A percentile compares a stretch with the other conserved stretches of the same genome.
Evolutionary conservation across 2,329 filamentous ascomycete genomes (phyloP).

Genomic region (Penicillium rolfsii): DNA sequence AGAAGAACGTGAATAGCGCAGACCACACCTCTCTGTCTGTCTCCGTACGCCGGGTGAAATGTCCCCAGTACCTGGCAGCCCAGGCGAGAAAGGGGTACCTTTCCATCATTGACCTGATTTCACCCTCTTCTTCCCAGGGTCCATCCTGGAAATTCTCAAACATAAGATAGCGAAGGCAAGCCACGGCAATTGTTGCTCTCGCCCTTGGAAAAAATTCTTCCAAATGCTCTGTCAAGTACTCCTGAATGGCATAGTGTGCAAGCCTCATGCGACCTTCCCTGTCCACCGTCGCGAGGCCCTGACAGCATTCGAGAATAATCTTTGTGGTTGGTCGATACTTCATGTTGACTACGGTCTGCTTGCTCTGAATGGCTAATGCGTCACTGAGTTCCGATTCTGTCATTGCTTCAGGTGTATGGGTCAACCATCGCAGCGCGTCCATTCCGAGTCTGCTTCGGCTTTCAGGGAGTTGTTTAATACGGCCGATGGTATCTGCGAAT

Average conservation of each 20-base stretch:
- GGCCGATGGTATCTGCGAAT: slow-evolving; percentile 2
- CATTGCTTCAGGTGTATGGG: neutral
- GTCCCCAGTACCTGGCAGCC: neutral
- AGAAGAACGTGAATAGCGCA: neutral
- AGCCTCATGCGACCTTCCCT: slow-evolving; percentile 1
- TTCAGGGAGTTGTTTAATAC: neutral
- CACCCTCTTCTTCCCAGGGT: neutral
- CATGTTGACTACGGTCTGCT: neutral
- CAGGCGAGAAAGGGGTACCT: neutral
- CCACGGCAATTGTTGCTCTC: neutral
- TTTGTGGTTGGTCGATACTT: slow-evolving; percentile 14
- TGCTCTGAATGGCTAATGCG: neutral
- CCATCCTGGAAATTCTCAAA: neutral
- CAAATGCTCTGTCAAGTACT: slow-evolving; percentile 15
- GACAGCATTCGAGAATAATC: slow-evolving; percentile 12
- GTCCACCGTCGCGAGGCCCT: slow-evolving; percentile 6
- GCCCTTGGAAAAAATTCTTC: slow-evolving; percentile 9
- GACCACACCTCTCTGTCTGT: neutral
- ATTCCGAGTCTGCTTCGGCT: slow-evolving; percentile 1
- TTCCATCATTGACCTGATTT: neutral
- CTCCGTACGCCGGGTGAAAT: neutral
- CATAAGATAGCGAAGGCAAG: slow-evolving; percentile 1
- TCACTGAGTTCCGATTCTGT: neutral
- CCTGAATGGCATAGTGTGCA: slow-evolving; percentile 10
- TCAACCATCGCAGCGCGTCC: neutral